Evolutionary conservation across 2,329 filamentous ascomycete species (phyloP).

Genomic region (Tolypocladium guangdongense): DNA sequence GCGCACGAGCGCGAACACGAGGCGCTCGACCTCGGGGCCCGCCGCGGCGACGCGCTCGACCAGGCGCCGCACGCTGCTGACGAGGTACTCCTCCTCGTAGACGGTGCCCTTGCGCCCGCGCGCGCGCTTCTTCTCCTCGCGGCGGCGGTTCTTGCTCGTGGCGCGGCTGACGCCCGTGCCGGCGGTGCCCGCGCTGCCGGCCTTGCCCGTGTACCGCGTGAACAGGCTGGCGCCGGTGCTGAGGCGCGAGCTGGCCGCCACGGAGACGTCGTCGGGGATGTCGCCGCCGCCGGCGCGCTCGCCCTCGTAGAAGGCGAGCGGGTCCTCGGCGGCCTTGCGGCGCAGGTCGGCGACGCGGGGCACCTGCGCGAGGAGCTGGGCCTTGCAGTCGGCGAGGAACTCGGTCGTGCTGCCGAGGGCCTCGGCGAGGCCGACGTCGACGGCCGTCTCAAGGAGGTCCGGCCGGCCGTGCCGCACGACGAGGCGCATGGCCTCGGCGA

Average conservation of each 20-base stretch:
- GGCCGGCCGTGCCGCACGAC: constrained; percentile 49
- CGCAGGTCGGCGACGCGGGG: constrained; percentile 78
- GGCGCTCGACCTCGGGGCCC: constrained; percentile 58
- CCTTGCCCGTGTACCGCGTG: constrained; percentile 76
- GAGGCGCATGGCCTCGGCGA: constrained; percentile 79
- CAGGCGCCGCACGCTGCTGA: constrained; percentile 74
- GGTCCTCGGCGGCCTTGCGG: constrained; percentile 70
- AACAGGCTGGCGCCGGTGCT: constrained; percentile 82
- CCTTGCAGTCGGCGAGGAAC: constrained; percentile 84
- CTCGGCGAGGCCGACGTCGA: constrained; percentile 74
- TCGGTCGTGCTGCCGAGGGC: constrained; percentile 76
- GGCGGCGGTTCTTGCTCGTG: constrained; percentile 75
- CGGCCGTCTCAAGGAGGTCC: constrained; percentile 52
- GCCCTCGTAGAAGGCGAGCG: constrained; percentile 80
- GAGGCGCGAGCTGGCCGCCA: constrained; percentile 71
- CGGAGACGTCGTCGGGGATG: constrained; percentile 82
- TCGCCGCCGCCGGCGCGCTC: constrained; percentile 54
- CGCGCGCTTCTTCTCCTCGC: constrained; percentile 92
- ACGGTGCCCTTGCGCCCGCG: constrained; percentile 92
- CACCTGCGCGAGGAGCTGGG: constrained; percentile 73
- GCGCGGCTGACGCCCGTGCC: constrained; percentile 65
- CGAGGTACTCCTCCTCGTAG: constrained; percentile 95
- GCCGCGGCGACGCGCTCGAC: constrained; percentile 70
- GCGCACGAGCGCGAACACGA: constrained; percentile 68
- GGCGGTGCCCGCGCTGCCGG: constrained; percentile 51